Evolutionary conservation across 768 basidiomycete genomes (phyloP).

Genomic region (Kwoniella pini): DNA sequence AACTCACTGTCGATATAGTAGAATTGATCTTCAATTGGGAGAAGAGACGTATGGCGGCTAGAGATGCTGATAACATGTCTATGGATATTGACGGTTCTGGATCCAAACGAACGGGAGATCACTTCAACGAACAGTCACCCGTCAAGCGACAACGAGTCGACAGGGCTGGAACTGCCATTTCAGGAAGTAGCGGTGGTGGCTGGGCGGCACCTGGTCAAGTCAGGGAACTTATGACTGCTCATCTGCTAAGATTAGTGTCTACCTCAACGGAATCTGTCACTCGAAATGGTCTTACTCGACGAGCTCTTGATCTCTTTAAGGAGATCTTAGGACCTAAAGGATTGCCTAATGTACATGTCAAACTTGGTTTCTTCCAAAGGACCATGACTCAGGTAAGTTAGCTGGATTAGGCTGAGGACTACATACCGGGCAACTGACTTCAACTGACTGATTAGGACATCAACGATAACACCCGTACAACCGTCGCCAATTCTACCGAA

Average conservation of each 20-base stretch:
- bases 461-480: constrained; percentile 65
- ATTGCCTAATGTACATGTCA: constrained; percentile 89
- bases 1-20: constrained; percentile 82
- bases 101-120: constrained; percentile 22
- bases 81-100: constrained; percentile 51
- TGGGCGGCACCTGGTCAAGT: constrained; percentile 79
- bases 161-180: constrained; percentile 54
- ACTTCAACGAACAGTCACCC: constrained; percentile 27
- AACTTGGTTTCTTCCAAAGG: constrained; percentile 83
- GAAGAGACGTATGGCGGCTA: constrained; percentile 53
- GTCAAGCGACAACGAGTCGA: constrained; percentile 53
- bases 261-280: constrained; percentile 57
- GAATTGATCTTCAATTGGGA: constrained; percentile 96
- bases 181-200: constrained; percentile 47
- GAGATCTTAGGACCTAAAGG: constrained; percentile 77
- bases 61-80: constrained; percentile 59
- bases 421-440: too few species aligned
- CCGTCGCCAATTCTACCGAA: constrained; percentile 78
- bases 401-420: too few species aligned
- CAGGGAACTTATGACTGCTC: constrained; percentile 90
- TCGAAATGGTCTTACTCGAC: constrained; percentile 52
- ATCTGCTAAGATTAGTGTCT: constrained; percentile 86
- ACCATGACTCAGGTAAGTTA: constrained; percentile 74
- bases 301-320: constrained; percentile 62
- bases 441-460: constrained; percentile 63